Evolutionary conservation across 2,329 filamentous ascomycete genomes (phyloP).

Genomic region (Trichoderma citrinoviride): DNA sequence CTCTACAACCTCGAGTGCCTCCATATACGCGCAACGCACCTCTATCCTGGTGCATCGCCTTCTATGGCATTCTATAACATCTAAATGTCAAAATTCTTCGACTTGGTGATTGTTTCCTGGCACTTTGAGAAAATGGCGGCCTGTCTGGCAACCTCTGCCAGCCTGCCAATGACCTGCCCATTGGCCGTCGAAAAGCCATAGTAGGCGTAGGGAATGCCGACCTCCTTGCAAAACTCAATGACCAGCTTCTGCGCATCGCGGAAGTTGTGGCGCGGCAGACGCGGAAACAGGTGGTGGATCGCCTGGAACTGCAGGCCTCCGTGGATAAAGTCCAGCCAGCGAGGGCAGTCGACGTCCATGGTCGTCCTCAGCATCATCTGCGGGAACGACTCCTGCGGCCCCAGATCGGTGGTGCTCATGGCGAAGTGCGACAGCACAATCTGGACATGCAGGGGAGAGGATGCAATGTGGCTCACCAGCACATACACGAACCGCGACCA

Average conservation of each 20-base stretch:
- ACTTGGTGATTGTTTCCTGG: slow-evolving; percentile 4
- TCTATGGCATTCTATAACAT: neutral
- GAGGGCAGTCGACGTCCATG: slow-evolving; percentile 71
- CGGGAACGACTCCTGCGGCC: slow-evolving; percentile 63
- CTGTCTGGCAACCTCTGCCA: slow-evolving; percentile 22
- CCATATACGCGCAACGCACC: neutral
- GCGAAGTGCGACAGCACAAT: slow-evolving; percentile 72
- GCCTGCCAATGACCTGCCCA: slow-evolving; percentile 22
- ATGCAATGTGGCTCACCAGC: slow-evolving; percentile 61
- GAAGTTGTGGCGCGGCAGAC: slow-evolving; percentile 67
- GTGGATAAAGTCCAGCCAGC: slow-evolving; percentile 70
- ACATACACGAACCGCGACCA: slow-evolving; percentile 59
- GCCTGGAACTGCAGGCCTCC: slow-evolving; percentile 72
- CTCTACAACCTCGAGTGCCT: neutral
- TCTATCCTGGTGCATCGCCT: neutral
- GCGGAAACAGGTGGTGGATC: slow-evolving; percentile 67
- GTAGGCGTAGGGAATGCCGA: slow-evolving; percentile 21
- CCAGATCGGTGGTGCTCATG: slow-evolving; percentile 65
- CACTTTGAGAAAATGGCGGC: slow-evolving; percentile 22
- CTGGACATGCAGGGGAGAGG: slow-evolving; percentile 67
- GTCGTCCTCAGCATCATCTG: slow-evolving; percentile 69
- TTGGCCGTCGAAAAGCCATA: slow-evolving; percentile 22
- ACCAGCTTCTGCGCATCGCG: slow-evolving; percentile 50
- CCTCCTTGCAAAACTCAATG: slow-evolving; percentile 21
- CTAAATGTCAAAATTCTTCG: neutral